Conservation (phyloP, 78 protist genomes). For the Emiliania huxleyi region DNA sequence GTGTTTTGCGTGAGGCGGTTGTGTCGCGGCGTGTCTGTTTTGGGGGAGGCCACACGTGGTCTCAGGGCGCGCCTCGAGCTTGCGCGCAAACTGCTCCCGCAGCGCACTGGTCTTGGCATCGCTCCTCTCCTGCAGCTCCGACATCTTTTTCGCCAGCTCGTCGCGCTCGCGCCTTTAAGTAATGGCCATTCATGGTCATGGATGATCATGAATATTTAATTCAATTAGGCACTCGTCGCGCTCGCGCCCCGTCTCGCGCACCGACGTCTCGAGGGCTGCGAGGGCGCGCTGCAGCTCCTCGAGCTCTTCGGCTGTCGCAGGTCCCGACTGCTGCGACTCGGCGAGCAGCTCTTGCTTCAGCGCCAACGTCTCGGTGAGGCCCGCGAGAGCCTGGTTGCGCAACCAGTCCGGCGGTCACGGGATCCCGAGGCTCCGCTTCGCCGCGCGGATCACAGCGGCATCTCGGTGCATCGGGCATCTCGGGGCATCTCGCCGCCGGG, state of each 20-base stretch:
- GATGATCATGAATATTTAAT: background rate
- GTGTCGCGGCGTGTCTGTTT: too few species aligned
- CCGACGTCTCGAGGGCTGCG: background rate
- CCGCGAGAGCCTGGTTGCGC: too few species aligned
- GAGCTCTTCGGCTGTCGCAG: background rate
- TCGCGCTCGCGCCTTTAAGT: constrained; percentile 4
- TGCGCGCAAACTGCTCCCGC: background rate
- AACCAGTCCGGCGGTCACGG: too few species aligned
- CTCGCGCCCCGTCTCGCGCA: background rate
- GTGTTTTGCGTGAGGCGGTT: too few species aligned
- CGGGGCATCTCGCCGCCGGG: too few species aligned
- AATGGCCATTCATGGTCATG: background rate
- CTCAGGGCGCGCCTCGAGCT: too few species aligned
- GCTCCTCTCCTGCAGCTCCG: background rate
- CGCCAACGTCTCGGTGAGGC: background rate
- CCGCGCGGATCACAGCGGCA: too few species aligned
- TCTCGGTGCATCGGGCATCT: too few species aligned
- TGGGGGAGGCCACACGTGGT: too few species aligned
- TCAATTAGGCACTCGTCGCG: background rate
- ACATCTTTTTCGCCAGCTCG: background rate
- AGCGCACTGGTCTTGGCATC: background rate
- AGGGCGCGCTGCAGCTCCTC: background rate
- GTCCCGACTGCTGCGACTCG: background rate
- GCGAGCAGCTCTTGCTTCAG: background rate
- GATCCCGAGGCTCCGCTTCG: too few species aligned